These are phyloP conservation scores for Eucalyptus sideroxylon DNA, from an alignment of 345 rosid species.

Conservation along the genomic window DNA sequence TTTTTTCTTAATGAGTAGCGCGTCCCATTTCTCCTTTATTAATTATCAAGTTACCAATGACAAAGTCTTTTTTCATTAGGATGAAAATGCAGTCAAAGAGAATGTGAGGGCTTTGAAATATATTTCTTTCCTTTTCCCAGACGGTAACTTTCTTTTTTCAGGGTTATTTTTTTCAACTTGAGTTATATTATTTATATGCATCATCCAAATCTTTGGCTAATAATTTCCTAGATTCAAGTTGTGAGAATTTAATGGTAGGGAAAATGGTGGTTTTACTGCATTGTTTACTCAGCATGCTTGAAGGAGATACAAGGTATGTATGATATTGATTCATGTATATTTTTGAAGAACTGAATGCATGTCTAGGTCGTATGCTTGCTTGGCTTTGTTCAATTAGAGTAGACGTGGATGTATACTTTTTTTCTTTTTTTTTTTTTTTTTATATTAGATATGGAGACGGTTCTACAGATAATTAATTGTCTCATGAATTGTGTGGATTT, in stretches of 20 bases:
- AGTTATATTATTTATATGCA: not conserved
- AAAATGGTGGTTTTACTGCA: constrained; percentile 45
- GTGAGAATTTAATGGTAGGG: constrained; percentile 14
- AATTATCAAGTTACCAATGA: not conserved
- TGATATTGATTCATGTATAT: not conserved
- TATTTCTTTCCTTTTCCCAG: constrained; percentile 67
- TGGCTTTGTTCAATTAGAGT: not conserved
- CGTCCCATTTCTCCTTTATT: not conserved
- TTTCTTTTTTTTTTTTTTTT: no score
- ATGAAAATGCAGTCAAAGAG: constrained; percentile 19
- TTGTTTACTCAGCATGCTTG: constrained; percentile 82
- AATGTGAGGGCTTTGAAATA: constrained; percentile 46
- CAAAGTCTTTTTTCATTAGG: constrained; percentile 15
- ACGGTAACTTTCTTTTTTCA: constrained; percentile 18
- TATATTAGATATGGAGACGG: not conserved
- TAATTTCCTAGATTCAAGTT: constrained; percentile 20
- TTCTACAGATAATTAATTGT: not conserved
- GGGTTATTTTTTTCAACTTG: not conserved
- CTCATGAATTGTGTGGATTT: not conserved
- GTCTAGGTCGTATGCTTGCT: not conserved
- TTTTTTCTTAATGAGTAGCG: not conserved
- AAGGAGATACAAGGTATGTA: constrained; percentile 83
- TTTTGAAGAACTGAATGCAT: not conserved
- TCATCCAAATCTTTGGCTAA: not conserved
- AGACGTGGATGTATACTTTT: not conserved